Base-by-base conservation (phyloP, 2,329 filamentous ascomycete genomes). In the Fusarium liriodendri region DNA sequence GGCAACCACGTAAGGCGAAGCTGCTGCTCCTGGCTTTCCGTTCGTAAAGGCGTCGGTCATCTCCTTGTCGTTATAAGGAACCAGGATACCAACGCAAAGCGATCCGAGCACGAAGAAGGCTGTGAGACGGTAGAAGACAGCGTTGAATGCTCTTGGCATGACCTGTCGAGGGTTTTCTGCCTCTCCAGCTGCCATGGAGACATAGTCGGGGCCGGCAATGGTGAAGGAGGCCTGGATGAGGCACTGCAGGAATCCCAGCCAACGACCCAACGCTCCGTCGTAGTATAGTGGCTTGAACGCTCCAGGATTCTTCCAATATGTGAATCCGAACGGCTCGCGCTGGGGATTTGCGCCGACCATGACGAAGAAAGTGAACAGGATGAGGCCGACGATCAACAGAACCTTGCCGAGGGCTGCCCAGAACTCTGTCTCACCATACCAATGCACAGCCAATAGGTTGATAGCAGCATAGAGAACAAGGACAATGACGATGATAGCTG, bases 331-430 rank as follows among this genome's bases (percentile, higher is more conserved):
- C 0, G 89, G 85, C 74, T 95, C 92, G 40, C 89, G 85, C 1
- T 90, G 80, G 0, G 95, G 95, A 75, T 96, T 97, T 4, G 93
- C 95, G 9, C 94, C 95, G 1, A 97, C 84, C 92, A 97, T 96
- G 73, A 91, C 90, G 73, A 97, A 87, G 78, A 97, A 94, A 3
- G 94, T 96, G 83, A 94, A 95, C 72, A 90, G 77, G 74, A 95
- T 88, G 60, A 96, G 86, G 1, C 90, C 92, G 38, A 95, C 82
- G 69, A 94, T 93, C 60, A 95, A 86, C 3, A 95, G 76, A 4
- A 95, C 88, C 80, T 95, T 95, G 64, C 91, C 91, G 3, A 94
- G 80, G 3, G 94, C 91, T 22, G 92, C 89, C 88, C 88, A 90
- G 78, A 97, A 97, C 79, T 97, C 94, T 0, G 91, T 89, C 82